phyloP scores from a whole-genome alignment of 1,284 basidiomycete species.

The Puccinia horiana region DNA sequence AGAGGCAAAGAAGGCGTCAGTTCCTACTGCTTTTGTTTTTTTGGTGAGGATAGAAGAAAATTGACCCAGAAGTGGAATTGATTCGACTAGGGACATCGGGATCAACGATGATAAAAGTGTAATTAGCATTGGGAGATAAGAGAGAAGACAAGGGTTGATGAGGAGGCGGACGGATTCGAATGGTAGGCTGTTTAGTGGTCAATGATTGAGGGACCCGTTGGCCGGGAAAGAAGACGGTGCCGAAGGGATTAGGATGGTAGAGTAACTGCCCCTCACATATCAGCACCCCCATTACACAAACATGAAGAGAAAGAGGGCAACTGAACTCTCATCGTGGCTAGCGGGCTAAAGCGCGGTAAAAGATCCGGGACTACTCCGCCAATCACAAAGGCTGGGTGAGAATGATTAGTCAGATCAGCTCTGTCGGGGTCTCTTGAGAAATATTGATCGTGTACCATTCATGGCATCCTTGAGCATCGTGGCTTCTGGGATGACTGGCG shows the following conservation, averaged over 20 bases:
- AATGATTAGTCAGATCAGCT: neutral
- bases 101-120: constrained; percentile 29
- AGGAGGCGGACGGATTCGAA: neutral
- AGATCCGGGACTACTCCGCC: constrained; percentile 28
- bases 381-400: neutral
- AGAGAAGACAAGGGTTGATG: neutral
- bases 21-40: no score
- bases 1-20: no score
- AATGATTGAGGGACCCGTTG: constrained; percentile 14
- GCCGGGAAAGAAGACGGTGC: constrained; percentile 24
- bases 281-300: neutral
- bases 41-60: neutral
- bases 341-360: neutral
- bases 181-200: neutral
- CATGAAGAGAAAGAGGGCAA: neutral
- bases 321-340: constrained; percentile 12
- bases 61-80: neutral
- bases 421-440: neutral
- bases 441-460: neutral
- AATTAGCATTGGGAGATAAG: neutral
- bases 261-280: constrained; percentile 6
- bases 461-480: neutral
- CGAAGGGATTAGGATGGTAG: constrained; percentile 21
- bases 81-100: constrained; percentile 25
- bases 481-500: no score